phyloP scores from a whole-genome alignment of 768 basidiomycete genomes.

The Kwoniella bestiolae region DNA sequence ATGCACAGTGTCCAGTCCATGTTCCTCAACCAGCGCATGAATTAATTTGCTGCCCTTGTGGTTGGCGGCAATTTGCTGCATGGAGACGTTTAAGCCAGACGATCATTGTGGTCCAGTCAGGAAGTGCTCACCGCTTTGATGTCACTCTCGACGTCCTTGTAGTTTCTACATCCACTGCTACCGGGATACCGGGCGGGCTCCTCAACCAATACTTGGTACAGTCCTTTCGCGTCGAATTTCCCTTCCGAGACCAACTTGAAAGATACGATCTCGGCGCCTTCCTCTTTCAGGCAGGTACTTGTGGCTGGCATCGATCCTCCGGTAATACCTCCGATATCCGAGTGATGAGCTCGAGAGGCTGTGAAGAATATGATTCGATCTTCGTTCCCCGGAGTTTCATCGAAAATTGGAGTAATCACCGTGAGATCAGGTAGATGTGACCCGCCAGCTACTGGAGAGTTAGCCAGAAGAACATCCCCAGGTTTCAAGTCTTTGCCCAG shows the following conservation, averaged over 20 bases:
- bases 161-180: conserved; percentile 45
- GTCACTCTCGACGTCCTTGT: conserved; percentile 41
- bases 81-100: no score
- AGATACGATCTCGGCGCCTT: conserved; percentile 87
- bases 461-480: conserved; percentile 92
- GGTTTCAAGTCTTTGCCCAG: conserved; percentile 62
- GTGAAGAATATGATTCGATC: conserved; percentile 66
- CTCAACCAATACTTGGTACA: conserved; percentile 80
- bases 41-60: conserved; percentile 87
- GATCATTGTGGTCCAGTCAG: no score
- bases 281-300: conserved; percentile 89
- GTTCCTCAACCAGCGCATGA: conserved; percentile 82
- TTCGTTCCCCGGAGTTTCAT: no score
- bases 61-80: conserved; percentile 59
- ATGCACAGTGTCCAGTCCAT: conserved; percentile 81
- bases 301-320: conserved; percentile 95
- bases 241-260: conserved; percentile 90
- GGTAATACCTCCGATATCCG: conserved; percentile 70
- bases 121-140: no score
- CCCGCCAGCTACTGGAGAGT: conserved; percentile 47
- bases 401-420: conserved; percentile 91
- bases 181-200: conserved; percentile 48
- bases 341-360: conserved; percentile 80
- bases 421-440: conserved; percentile 88
- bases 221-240: conserved; percentile 73